phyloP scores from a whole-genome alignment of 192 early-diverging fungal genomes.

The Thoreauomyces humboldtii region DNA sequence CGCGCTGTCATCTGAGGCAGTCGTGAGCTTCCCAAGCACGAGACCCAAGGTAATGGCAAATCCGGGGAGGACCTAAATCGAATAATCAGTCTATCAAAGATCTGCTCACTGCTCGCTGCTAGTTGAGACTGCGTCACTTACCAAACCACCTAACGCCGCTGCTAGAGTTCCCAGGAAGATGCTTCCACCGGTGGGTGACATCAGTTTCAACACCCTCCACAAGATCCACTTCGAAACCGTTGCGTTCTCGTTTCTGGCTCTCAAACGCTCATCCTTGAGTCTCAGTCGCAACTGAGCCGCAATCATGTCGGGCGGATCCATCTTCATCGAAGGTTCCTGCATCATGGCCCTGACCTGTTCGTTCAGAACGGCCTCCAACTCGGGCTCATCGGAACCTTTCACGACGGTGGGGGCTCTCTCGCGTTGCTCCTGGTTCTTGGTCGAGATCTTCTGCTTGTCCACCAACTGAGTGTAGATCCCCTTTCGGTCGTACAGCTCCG shows the following conservation, averaged over 20 bases:
- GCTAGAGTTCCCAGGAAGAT: conserved; percentile 4
- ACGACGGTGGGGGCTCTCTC: not conserved
- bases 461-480: conserved; percentile 49
- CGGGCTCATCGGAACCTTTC: not conserved
- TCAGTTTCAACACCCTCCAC: not conserved
- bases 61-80: conserved; percentile 16
- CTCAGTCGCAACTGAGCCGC: conserved; percentile 32
- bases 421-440: not conserved
- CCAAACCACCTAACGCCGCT: conserved; percentile 12
- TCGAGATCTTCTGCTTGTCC: conserved; percentile 33
- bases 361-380: not conserved
- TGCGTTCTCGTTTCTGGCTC: not conserved
- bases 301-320: conserved; percentile 8
- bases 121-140: not conserved
- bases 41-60: conserved; percentile 13
- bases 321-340: not conserved
- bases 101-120: too few relatives aligned
- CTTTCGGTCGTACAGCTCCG: conserved; percentile 9
- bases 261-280: conserved; percentile 15
- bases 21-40: not conserved
- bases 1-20: too few relatives aligned
- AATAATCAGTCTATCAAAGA: not conserved
- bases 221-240: not conserved
- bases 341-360: not conserved
- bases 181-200: not conserved